Evolutionary conservation across 371 early-diverging fungal species (phyloP).

Genomic region (Lichtheimia ornata): DNA sequence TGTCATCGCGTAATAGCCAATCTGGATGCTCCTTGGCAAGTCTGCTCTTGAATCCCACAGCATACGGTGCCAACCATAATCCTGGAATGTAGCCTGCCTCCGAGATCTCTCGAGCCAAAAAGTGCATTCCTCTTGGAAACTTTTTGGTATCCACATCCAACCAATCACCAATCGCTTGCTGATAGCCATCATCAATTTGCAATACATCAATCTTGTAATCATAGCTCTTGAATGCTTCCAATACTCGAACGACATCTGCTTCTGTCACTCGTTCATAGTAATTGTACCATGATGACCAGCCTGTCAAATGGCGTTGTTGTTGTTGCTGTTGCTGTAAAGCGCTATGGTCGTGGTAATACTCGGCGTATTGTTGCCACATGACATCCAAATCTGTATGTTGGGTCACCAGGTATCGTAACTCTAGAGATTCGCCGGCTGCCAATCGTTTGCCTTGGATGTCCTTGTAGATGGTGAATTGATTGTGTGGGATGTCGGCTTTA

Average conservation of each 20-base stretch:
- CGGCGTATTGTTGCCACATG: constrained; percentile 40
- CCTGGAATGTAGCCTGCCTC: constrained; percentile 40
- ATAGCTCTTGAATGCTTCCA: constrained; percentile 25
- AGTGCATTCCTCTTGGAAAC: constrained; percentile 48
- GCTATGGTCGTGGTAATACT: constrained; percentile 20
- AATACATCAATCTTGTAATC: constrained; percentile 44
- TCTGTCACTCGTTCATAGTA: constrained; percentile 49
- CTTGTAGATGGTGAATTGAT: constrained; percentile 34
- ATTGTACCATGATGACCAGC: constrained; percentile 52
- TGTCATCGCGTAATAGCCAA: constrained; percentile 35
- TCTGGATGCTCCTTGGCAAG: constrained; percentile 42
- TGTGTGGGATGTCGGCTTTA: constrained; percentile 25
- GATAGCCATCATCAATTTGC: constrained; percentile 53
- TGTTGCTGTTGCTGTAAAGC: background rate
- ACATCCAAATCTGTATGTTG: constrained; percentile 19
- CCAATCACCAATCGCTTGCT: constrained; percentile 48
- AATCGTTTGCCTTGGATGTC: constrained; percentile 36
- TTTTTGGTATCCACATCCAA: constrained; percentile 28
- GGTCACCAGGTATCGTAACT: constrained; percentile 15
- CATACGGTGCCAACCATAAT: constrained; percentile 49
- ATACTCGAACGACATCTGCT: constrained; percentile 32
- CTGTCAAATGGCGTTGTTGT: constrained; percentile 30
- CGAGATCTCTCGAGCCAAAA: constrained; percentile 31
- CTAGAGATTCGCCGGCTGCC: constrained; percentile 8
- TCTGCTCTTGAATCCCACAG: constrained; percentile 39